Evolutionary conservation across 2,329 filamentous ascomycete species (phyloP), one percentile per base, ranked within the genome.

Genomic region (Thelonectria rubi): DNA sequence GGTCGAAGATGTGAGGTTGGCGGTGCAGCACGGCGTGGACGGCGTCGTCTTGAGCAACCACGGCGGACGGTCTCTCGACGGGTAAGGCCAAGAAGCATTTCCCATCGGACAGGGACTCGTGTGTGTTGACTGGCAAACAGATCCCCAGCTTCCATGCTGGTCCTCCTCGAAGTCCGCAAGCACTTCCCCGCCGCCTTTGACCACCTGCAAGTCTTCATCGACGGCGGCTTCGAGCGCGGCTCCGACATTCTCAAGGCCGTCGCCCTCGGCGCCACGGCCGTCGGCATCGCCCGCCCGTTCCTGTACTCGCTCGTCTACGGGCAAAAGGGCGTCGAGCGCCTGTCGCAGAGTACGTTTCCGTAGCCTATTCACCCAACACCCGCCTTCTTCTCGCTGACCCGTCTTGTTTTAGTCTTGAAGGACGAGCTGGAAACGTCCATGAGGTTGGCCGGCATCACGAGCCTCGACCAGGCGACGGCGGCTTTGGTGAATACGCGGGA

Each of bases 41-140:
- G 85, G 84, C 1, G 83, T 88, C 48, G 72, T 86, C 59, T 65
- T 88, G 34, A 85, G 81, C 62, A 88, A 88, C 62, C 86, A 88
- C 57, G 85, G 86, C 17, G 86, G 86, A 3, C 76, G 86, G 26
- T 83, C 84, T 1, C 75, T 86, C 1, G 85, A 87, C 53, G 83
- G 81, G 72, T 69, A 52, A 60, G n/a, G 67, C 58, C 14, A 3
- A 1, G 20, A 5, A 8, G 5, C 32, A 3, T 3, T 1, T 3
- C 11, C 2, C 0, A 1, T 7, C 6, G 0, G 24, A 9, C 4
- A 5, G 14, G 17, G 7, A 2, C 1, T 0, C 0, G 3, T 39
- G 1, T 17, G 15, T 43, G 42, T 40, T 62, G 32, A 63, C 39
- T 2, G 2, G 9, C 11, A 11, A 3, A 0, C 3, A 73, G 73